Evolutionary conservation across 768 basidiomycete genomes (phyloP), one percentile per base, ranked within the genome.

Genomic region (Strobilomyces dryophilus): DNA sequence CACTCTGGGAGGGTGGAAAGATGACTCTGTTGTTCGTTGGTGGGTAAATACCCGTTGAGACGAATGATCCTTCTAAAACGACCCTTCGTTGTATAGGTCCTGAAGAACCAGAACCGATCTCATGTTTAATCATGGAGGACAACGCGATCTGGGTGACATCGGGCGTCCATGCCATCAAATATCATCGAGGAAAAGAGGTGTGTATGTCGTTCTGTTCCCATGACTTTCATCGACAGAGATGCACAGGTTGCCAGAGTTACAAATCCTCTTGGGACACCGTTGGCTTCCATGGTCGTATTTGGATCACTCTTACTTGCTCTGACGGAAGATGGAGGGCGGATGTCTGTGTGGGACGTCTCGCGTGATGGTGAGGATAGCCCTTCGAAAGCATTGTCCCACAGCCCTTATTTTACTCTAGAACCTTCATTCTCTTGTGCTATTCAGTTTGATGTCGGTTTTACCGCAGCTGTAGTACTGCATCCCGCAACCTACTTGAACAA

Each of bases 401-500:
- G n/a, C 32, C 26, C 51, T 64, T 14, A 65, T 40, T 52, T 61
- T 52, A 35, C 26, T 37, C 47, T 18, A 64, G 65, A 55, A 26
- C 66, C 47, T 20, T 58, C 50, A 42, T 51, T 61, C 18, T 53
- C 85, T 46, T 75, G 79, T 4, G 81, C 81, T 4, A 81, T 98
- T 45, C 77, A 83, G 40, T 95, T 99, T 62, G 89, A 93, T 45
- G 63, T 80, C 8, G 83, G 80, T 18, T 98, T 98, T 68, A 87
- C 85, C 2, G 95, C 95, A n/a, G 87, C 83, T 5, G 78, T 77
- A 26, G 74, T 97, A 40, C 76, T 97, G 6, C 97, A 99, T 66
- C 97, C 97, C 3, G 87, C 93, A 1, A 98, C 97, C 12, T 98
- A 98, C 70, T 70, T 99, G 47, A 98, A 99, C 76, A 99, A 99